Conservation (phyloP, 2,329 filamentous ascomycete species). For the Orbilia javanica region DNA sequence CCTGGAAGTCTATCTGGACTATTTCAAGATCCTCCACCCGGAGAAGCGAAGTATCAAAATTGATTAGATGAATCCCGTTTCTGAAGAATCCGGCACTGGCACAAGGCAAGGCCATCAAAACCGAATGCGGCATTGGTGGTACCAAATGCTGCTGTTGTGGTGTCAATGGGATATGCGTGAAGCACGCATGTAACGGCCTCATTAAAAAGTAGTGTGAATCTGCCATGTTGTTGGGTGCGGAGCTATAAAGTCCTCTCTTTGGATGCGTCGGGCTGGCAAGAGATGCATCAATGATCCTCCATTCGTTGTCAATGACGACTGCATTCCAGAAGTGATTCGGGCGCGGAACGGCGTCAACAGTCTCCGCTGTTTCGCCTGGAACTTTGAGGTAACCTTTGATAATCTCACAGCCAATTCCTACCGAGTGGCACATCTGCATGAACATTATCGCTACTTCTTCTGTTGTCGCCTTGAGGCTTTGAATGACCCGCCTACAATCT, state of each 20-base stretch:
- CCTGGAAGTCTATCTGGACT: conserved; percentile 87
- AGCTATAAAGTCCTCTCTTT: conserved; percentile 81
- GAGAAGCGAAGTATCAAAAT: conserved; percentile 89
- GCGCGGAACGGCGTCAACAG: conserved; percentile 80
- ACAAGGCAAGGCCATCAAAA: conserved; percentile 86
- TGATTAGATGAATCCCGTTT: conserved; percentile 80
- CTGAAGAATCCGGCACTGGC: conserved; percentile 90
- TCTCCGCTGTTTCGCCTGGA: conserved; percentile 84
- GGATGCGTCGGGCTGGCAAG: conserved; percentile 92
- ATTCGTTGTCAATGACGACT: conserved; percentile 91
- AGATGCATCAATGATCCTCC: conserved; percentile 95
- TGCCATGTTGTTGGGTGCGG: conserved; percentile 75
- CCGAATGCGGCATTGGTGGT: conserved; percentile 85
- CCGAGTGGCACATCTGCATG: conserved; percentile 90
- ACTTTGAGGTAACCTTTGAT: conserved; percentile 90
- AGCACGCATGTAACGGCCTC: conserved; percentile 88
- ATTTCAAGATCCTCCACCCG: conserved; percentile 93
- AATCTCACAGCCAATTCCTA: conserved; percentile 87
- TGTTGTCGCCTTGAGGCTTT: conserved; percentile 83
- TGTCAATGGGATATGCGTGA: conserved; percentile 91
- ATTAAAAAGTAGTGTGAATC: conserved; percentile 96
- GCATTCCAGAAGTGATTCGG: conserved; percentile 99
- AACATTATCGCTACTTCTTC: conserved; percentile 91
- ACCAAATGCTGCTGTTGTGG: conserved; percentile 93
- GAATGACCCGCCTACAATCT: conserved; percentile 85